These are phyloP conservation scores for Cytospora chrysosperma DNA, from an alignment of 2,329 filamentous ascomycete species.

Conservation along the genomic window DNA sequence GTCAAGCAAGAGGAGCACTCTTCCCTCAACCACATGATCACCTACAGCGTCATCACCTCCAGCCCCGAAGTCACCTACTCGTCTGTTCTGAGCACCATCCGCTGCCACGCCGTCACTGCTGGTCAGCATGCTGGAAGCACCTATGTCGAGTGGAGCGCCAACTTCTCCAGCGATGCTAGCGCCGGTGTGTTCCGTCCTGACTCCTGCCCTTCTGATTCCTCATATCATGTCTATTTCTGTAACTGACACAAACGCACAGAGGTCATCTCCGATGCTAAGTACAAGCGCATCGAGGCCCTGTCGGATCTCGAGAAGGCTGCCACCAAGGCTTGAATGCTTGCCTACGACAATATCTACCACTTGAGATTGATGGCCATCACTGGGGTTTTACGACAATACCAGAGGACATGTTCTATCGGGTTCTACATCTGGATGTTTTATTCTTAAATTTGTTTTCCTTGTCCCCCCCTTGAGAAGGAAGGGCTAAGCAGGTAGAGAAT, in stretches of 20 bases:
- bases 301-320: constrained; percentile 60
- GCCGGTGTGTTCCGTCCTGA: constrained; percentile 52
- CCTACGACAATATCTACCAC: neutral
- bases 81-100: constrained; percentile 65
- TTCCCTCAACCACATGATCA: constrained; percentile 72
- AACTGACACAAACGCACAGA: constrained; percentile 39
- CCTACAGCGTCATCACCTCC: constrained; percentile 68
- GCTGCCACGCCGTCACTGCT: constrained; percentile 64
- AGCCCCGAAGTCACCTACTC: constrained; percentile 66
- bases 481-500: neutral
- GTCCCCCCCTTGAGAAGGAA: too few relatives aligned
- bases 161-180: constrained; percentile 70
- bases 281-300: constrained; percentile 71
- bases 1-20: constrained; percentile 77
- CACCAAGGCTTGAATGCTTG: constrained; percentile 31
- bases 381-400: neutral
- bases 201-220: neutral
- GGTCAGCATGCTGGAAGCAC: constrained; percentile 64
- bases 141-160: constrained; percentile 67
- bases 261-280: constrained; percentile 73
- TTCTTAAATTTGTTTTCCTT: too few relatives aligned
- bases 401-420: neutral
- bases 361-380: neutral
- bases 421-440: neutral
- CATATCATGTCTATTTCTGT: neutral